Conservation (phyloP, 768 basidiomycete species). For the Trametes gibbosa region DNA sequence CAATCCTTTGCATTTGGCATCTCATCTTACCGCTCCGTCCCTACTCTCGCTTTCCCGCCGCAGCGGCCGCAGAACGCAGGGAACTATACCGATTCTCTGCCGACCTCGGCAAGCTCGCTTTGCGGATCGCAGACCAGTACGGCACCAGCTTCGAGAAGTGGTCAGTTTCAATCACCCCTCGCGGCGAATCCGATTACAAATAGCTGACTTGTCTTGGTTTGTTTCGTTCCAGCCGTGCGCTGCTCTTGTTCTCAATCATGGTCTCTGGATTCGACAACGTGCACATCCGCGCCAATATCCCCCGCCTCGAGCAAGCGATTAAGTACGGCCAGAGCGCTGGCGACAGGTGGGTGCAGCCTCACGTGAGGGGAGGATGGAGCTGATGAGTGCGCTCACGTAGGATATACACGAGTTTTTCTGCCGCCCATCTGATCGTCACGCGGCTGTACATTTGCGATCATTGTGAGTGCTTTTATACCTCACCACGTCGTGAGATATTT, state of each 20-base stretch:
- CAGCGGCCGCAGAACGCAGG: conserved; percentile 54
- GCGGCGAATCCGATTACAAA: not conserved
- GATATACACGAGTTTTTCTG: conserved; percentile 60
- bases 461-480: conserved; percentile 37
- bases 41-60: not conserved
- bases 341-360: conserved; percentile 45
- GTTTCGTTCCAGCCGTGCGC: conserved; percentile 46
- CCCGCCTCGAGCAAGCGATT: conserved; percentile 58
- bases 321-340: conserved; percentile 67
- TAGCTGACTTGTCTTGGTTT: conserved; percentile 5
- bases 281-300: conserved; percentile 60
- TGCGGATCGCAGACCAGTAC: conserved; percentile 64
- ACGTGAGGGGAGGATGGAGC: not conserved
- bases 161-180: conserved; percentile 31
- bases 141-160: conserved; percentile 68
- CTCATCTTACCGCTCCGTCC: not conserved
- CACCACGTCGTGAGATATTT: not conserved
- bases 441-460: conserved; percentile 62
- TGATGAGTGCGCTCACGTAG: conserved; percentile 31
- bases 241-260: conserved; percentile 58
- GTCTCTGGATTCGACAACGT: conserved; percentile 67
- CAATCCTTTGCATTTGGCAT: not conserved
- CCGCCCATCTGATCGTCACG: conserved; percentile 51
- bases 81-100: conserved; percentile 66
- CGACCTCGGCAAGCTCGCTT: conserved; percentile 62